These are phyloP conservation scores for Tuber calosporum DNA, from an alignment of 495 filamentous ascomycete genomes.

Conservation along the genomic window DNA sequence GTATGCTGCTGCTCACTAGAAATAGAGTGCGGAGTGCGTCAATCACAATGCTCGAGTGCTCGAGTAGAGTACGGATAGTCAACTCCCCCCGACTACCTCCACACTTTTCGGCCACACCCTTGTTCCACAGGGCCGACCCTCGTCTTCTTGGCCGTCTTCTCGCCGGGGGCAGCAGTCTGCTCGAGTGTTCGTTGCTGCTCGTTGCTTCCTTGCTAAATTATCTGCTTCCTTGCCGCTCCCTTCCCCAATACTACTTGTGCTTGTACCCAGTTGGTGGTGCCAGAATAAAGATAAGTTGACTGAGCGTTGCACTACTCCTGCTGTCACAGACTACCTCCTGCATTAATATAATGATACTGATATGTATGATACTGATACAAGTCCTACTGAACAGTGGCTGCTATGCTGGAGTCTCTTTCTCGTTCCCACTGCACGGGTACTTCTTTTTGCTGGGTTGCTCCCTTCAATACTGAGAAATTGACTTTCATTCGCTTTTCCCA, in stretches of 20 bases:
- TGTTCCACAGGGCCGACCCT: slow-evolving; percentile 28
- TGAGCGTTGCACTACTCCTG: background rate
- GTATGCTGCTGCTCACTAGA: slow-evolving; percentile 16
- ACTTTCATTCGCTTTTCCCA: background rate
- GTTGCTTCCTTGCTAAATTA: too few relatives aligned
- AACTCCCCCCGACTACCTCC: slow-evolving; percentile 20
- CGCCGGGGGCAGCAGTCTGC: background rate
- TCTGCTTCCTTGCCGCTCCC: background rate
- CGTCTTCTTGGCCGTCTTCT: slow-evolving; percentile 26
- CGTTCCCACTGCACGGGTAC: background rate
- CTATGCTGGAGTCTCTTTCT: background rate
- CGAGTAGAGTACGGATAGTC: slow-evolving; percentile 5
- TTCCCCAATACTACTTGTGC: background rate
- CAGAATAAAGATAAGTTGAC: too few relatives aligned
- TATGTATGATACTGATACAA: too few relatives aligned
- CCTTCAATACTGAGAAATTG: background rate
- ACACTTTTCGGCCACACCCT: slow-evolving; percentile 31
- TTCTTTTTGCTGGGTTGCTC: background rate
- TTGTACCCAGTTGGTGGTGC: too few relatives aligned
- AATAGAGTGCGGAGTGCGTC: slow-evolving; percentile 23
- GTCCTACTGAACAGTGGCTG: background rate
- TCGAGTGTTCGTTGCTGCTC: slow-evolving; percentile 11
- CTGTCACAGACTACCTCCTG: background rate
- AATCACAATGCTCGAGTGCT: slow-evolving; percentile 3
- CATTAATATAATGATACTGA: background rate